Percentiles rank a stretch among this genome's conserved stretches.
Evolutionary conservation across 148 eudicot genomes (phyloP).

Genomic region (Fagopyrum tataricum): DNA sequence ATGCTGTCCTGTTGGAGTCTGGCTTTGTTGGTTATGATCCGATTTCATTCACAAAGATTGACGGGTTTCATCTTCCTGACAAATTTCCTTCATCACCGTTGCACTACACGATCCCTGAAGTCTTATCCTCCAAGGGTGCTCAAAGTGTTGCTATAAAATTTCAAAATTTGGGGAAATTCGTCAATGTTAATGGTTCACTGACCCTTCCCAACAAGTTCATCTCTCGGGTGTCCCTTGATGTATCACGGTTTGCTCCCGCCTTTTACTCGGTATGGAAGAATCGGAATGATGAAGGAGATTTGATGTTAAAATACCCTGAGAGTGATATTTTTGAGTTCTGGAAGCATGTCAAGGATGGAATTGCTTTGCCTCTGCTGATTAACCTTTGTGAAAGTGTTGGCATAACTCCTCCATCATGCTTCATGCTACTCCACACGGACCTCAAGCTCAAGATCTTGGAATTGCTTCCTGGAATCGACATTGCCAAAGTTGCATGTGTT

Average conservation of each 20-base stretch:
- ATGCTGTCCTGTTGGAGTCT: conserved; percentile 72
- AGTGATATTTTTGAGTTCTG: conserved; percentile 73
- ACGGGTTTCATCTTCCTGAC: conserved; percentile 46
- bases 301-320: conserved; percentile 22
- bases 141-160: conserved; percentile 54
- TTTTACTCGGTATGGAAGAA: conserved; percentile 57
- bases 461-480: conserved; percentile 46
- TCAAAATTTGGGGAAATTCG: conserved; percentile 52
- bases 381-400: conserved; percentile 68
- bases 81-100: conserved; percentile 54
- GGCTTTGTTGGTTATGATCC: conserved; percentile 67
- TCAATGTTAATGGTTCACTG: conserved; percentile 54
- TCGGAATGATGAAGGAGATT: conserved; percentile 30
- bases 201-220: conserved; percentile 20
- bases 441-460: conserved; percentile 73
- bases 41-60: conserved; percentile 26
- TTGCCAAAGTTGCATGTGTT: conserved; percentile 53
- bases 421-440: conserved; percentile 69
- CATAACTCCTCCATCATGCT: conserved; percentile 60
- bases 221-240: conserved; percentile 45
- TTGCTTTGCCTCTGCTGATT: conserved; percentile 68
- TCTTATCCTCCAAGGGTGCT: conserved; percentile 24
- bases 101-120: conserved; percentile 61
- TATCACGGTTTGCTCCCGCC: conserved; percentile 42
- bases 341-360: conserved; percentile 68